A percentile compares a stretch with the other conserved stretches of the same genome.
phyloP scores from a whole-genome alignment of 1,284 basidiomycete species.

The Gomphus sp. region DNA sequence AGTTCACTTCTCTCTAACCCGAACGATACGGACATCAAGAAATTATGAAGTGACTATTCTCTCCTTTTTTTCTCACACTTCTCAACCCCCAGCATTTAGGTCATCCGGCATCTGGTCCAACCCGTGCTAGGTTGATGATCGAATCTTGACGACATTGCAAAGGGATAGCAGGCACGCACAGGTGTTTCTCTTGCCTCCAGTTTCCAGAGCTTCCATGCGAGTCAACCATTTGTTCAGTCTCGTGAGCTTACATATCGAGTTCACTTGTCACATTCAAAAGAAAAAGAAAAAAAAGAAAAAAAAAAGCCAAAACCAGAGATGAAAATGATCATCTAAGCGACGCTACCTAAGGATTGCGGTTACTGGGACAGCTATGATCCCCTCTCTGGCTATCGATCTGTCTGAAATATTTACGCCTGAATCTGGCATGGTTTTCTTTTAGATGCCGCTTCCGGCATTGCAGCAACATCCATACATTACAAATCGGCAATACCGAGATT shows the following conservation, averaged over 20 bases:
- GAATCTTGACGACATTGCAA: not conserved
- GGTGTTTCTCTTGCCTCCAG: no score
- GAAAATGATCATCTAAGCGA: not conserved
- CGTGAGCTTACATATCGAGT: not conserved
- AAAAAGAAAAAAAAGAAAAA: not conserved
- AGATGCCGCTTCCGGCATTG: not conserved
- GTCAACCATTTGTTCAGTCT: not conserved
- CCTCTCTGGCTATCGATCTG: not conserved
- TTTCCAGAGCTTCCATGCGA: not conserved
- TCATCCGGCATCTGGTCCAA: no score
- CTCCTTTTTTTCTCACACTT: no score
- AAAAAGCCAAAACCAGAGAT: not conserved
- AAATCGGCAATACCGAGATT: not conserved
- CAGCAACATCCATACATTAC: not conserved
- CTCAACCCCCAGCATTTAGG: no score
- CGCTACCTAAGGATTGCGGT: not conserved
- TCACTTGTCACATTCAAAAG: not conserved
- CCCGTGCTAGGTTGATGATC: no score
- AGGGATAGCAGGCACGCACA: no score
- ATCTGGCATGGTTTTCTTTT: not conserved
- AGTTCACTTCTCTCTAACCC: not conserved
- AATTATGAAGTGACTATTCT: not conserved
- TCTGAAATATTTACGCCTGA: not conserved
- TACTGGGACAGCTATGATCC: not conserved
- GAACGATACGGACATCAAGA: not conserved